phyloP scores from a whole-genome alignment of 768 basidiomycete genomes.

The Suillus hirtellus region DNA sequence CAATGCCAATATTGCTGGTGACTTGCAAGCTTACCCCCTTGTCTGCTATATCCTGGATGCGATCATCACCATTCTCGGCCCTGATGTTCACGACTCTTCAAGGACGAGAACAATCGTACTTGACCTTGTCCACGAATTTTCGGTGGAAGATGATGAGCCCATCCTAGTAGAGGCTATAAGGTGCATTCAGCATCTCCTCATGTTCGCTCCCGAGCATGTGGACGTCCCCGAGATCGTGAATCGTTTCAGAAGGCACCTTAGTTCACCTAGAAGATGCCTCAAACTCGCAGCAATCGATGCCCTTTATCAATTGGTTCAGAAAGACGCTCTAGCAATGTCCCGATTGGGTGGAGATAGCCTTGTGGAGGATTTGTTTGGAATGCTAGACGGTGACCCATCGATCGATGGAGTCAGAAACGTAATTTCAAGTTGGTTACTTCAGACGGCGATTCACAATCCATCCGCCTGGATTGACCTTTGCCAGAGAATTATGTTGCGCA shows the following conservation, averaged over 20 bases:
- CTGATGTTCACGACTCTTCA: slow-evolving; percentile 89
- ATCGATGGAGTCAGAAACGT: slow-evolving; percentile 93
- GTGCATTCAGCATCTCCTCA: slow-evolving; percentile 94
- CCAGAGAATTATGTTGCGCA: slow-evolving; percentile 94
- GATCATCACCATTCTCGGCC: slow-evolving; percentile 90
- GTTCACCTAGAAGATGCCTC: slow-evolving; percentile 78
- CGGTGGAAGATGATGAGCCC: slow-evolving; percentile 81
- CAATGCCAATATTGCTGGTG: slow-evolving; percentile 85
- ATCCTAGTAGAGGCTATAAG: slow-evolving; percentile 92
- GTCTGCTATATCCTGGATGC: slow-evolving; percentile 92
- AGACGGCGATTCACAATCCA: slow-evolving; percentile 90
- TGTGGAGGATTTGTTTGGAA: slow-evolving; percentile 92
- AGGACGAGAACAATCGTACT: slow-evolving; percentile 79
- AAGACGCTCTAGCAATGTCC: slow-evolving; percentile 89
- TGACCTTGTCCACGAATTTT: slow-evolving; percentile 83
- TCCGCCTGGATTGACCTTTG: slow-evolving; percentile 98
- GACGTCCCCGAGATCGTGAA: slow-evolving; percentile 78
- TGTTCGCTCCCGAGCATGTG: slow-evolving; percentile 88
- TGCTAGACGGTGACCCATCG: slow-evolving; percentile 92
- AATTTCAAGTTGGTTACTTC: slow-evolving; percentile 91
- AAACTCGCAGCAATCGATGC: slow-evolving; percentile 96
- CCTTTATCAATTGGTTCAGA: slow-evolving; percentile 94
- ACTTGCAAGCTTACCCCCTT: slow-evolving; percentile 88
- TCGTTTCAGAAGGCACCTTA: slow-evolving; percentile 76
- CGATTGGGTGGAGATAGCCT: slow-evolving; percentile 91